Percentiles rank a stretch among this genome's conserved stretches.
Evolutionary conservation across 176 grass and related monocot genomes (phyloP).

Genomic region (Cymbopogon citratus): DNA sequence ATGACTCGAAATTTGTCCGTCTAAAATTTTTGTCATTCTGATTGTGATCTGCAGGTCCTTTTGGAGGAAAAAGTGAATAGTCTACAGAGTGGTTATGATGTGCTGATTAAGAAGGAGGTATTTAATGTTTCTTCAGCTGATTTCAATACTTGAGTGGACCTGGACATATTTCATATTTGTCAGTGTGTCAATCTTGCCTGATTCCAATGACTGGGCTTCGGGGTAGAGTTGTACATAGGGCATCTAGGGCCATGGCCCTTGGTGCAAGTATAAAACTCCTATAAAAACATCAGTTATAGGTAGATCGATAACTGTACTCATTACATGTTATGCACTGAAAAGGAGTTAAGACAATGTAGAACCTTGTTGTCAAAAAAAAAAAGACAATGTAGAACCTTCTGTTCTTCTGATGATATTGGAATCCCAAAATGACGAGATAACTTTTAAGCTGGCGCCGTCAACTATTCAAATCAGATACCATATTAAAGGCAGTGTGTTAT

Average conservation of each 20-base stretch:
- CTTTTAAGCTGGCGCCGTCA: background rate
- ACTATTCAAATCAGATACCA: background rate
- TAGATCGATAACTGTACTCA: background rate
- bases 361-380: too few relatives aligned
- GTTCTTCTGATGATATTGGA: conserved; percentile 10
- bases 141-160: conserved; percentile 25
- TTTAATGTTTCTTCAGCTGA: conserved; percentile 7
- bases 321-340: background rate
- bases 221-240: background rate
- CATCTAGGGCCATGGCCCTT: background rate
- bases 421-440: background rate
- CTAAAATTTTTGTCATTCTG: background rate
- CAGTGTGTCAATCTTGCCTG: background rate
- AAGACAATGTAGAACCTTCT: background rate
- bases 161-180: too few relatives aligned
- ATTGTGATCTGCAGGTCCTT: conserved; percentile 32
- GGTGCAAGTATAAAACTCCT: background rate
- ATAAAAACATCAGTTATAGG: background rate
- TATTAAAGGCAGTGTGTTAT: conserved; percentile 7
- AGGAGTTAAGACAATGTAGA: background rate
- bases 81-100: conserved; percentile 56
- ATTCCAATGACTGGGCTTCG: background rate
- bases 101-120: conserved; percentile 71
- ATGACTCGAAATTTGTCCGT: background rate
- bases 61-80: conserved; percentile 59